phyloP scores from a whole-genome alignment of 441 rosid genomes.

The Aquilaria agallochum region DNA sequence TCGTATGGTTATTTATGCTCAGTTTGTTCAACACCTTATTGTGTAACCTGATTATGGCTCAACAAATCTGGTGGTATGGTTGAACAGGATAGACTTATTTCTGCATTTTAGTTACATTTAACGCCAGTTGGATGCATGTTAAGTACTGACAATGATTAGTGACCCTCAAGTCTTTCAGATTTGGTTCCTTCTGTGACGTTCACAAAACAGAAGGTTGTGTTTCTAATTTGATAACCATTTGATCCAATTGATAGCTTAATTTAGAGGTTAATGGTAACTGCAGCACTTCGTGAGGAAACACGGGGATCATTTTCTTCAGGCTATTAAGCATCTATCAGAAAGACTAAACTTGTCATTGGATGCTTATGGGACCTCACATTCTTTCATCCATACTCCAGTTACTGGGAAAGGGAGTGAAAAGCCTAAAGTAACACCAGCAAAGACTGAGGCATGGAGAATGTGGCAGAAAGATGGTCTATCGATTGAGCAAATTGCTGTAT shows the following conservation, averaged over 20 bases:
- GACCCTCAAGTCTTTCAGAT: no score
- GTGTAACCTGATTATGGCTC: no score
- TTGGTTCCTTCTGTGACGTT: no score
- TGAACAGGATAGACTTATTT: no score
- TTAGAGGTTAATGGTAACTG: conserved; percentile 17
- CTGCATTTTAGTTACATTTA: no score
- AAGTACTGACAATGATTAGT: no score
- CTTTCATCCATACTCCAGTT: conserved; percentile 10
- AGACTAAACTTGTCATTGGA: conserved; percentile 42
- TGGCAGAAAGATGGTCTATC: conserved; percentile 45
- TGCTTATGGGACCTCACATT: conserved; percentile 23
- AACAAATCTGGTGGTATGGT: no score
- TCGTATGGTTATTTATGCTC: no score
- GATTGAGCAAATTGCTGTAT: conserved; percentile 37
- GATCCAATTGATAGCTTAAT: background rate
- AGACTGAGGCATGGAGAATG: conserved; percentile 47
- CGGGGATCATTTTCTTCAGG: conserved; percentile 40
- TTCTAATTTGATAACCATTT: no score
- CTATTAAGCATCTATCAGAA: conserved; percentile 26
- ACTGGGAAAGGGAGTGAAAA: conserved; percentile 12
- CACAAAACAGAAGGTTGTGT: no score
- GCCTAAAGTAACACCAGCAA: conserved; percentile 30
- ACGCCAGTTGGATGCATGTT: no score
- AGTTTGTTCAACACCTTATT: no score
- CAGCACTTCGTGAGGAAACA: conserved; percentile 40